Percentiles rank a stretch among this genome's conserved stretches.
Conservation (phyloP, 805 yeast species). For the Cyberlindnera maritima region DNA sequence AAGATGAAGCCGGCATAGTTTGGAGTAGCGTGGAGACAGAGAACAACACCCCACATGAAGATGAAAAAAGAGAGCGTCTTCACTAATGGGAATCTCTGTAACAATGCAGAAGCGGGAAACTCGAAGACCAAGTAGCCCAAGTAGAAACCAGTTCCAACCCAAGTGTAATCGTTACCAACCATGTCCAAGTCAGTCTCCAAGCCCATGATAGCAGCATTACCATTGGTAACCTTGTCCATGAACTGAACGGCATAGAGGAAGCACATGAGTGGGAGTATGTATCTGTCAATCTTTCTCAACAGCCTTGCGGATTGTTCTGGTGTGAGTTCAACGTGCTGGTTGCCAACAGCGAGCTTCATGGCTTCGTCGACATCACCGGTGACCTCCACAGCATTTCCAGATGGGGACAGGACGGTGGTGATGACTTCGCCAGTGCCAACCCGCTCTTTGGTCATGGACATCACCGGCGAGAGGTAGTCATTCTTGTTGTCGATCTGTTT, state of each 20-base stretch:
- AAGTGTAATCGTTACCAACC: slow-evolving; percentile 43
- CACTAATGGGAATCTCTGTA: slow-evolving; percentile 58
- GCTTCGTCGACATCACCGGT: slow-evolving; percentile 16
- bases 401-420: slow-evolving; percentile 12
- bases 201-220: slow-evolving; percentile 51
- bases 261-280: slow-evolving; percentile 8
- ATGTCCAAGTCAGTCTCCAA: slow-evolving; percentile 43
- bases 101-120: slow-evolving; percentile 40
- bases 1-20: slow-evolving; percentile 37
- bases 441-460: slow-evolving; percentile 10
- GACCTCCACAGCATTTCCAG: slow-evolving; percentile 5
- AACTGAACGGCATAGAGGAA: slow-evolving; percentile 7
- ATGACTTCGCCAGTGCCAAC: slow-evolving; percentile 10
- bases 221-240: slow-evolving; percentile 13
- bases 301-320: slow-evolving; percentile 7
- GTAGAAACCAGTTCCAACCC: slow-evolving; percentile 60
- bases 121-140: slow-evolving; percentile 63
- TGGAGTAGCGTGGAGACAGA: slow-evolving; percentile 46
- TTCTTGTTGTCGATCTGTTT: slow-evolving; percentile 3
- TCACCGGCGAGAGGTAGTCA: slow-evolving; percentile 7
- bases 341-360: slow-evolving; percentile 8
- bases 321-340: slow-evolving; percentile 1
- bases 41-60: slow-evolving; percentile 56
- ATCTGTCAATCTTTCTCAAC: slow-evolving; percentile 11
- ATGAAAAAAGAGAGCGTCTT: slow-evolving; percentile 46